Evolutionary conservation across 1,284 basidiomycete genomes (phyloP), one percentile per base, ranked within the genome.

Genomic region (Microbotryomycetes sp.): DNA sequence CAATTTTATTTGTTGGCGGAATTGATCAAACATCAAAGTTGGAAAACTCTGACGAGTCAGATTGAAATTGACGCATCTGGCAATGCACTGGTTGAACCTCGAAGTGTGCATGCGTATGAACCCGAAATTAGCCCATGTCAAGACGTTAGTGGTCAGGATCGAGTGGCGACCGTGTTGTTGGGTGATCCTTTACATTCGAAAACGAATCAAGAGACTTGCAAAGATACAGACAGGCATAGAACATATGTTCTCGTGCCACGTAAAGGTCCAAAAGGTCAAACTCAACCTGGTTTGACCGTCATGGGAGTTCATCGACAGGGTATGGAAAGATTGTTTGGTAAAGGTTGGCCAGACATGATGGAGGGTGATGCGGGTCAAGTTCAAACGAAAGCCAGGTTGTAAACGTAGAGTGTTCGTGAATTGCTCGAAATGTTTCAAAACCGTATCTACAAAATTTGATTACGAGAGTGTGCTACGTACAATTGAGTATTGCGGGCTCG

Each of bases 1-100:
- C 70, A 71, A 32, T 70, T 70, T 54, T 67, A 70, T 58, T 54
- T 71, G 15, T 54, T 71, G 16, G 62, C 59, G 3, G 69, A 71
- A 12, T 54, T 71, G 1, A 60, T 60, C 0, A 16, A 22, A 15
- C 59, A 54, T 22, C 61, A 60, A 25, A 58, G 55, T 19, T 58
- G 49, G 29, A n/a, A 22, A 1, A 36, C 52, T 0, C 46, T 67
- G 19, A 46, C 65, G n/a, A 29, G 26, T 4, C 12, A 6, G 3
- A 6, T 28, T 2, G 56, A 28, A 26, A 15, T 9, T 19, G n/a
- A 46, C n/a, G 9, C 15, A 15, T 3, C 4, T 5, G 32, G 16
- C n/a, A 23, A 12, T 26, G 29, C 16, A 6, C 26, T 48, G 19
- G 48, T 58, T 14, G 29, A 31, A 1, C 25, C 58, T 1, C 31